phyloP scores from a whole-genome alignment of 2,329 filamentous ascomycete genomes.

The Ophiostoma populinum region DNA sequence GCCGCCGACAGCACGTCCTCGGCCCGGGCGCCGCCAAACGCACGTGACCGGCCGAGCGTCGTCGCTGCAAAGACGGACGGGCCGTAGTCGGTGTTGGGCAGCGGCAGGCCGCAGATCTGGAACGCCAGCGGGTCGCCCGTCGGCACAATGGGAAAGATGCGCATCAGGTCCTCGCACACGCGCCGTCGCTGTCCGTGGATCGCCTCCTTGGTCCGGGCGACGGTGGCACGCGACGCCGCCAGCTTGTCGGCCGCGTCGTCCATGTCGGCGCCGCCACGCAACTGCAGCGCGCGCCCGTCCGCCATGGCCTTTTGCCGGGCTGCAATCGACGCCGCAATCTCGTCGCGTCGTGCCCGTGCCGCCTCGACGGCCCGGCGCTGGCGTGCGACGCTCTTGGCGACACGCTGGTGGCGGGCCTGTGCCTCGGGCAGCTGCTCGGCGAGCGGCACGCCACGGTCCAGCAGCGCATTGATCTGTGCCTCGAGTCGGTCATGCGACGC shows the following conservation, averaged over 20 bases:
- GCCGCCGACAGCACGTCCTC: constrained; percentile 66
- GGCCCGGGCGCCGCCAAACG: constrained; percentile 22
- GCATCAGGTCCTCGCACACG: constrained; percentile 66
- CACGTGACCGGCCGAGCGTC: no score
- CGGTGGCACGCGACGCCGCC: constrained; percentile 32
- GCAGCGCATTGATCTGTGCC: constrained; percentile 53
- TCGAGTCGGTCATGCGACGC: constrained; percentile 58
- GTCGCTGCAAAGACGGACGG: constrained; percentile 16
- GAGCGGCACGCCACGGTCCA: constrained; percentile 19
- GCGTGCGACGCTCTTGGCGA: constrained; percentile 36
- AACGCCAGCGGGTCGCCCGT: constrained; percentile 52
- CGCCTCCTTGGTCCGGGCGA: constrained; percentile 41
- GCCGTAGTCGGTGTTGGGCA: constrained; percentile 70
- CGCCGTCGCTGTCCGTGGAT: constrained; percentile 77
- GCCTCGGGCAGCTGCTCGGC: constrained; percentile 26
- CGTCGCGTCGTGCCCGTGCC: constrained; percentile 44
- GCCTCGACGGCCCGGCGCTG: constrained; percentile 50
- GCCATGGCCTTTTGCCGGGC: constrained; percentile 51
- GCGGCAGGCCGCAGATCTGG: constrained; percentile 58
- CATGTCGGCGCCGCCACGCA: constrained; percentile 41
- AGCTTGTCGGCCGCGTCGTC: constrained; percentile 43
- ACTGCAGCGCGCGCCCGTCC: constrained; percentile 41
- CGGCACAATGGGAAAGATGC: constrained; percentile 68
- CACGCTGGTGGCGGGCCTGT: constrained; percentile 29
- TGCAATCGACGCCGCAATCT: constrained; percentile 49